A percentile compares a stretch with the other conserved stretches of the same genome.
Conservation (phyloP, 1,284 basidiomycete genomes). For the Pseudomicrostroma phylloplanum region DNA sequence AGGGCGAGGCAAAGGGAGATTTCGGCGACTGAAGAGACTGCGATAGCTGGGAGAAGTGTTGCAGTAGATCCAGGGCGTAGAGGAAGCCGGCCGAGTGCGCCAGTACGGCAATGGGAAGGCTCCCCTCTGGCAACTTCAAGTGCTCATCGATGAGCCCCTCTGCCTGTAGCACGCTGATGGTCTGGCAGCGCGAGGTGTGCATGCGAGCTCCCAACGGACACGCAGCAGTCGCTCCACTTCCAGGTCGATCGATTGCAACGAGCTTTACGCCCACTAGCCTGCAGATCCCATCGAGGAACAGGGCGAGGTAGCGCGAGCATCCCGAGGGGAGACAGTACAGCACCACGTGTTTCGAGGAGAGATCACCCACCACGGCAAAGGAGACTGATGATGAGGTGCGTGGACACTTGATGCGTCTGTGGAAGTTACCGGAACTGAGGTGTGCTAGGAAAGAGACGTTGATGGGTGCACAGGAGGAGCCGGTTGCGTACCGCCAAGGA, state of each 20-base stretch:
- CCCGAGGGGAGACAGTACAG: slow-evolving; percentile 7
- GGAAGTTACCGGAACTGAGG: background rate
- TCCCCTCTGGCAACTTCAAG: background rate
- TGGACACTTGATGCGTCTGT: slow-evolving; percentile 2
- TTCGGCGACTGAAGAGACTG: too few species aligned
- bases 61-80: slow-evolving; percentile 1
- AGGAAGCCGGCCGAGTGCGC: background rate
- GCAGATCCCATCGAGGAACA: background rate
- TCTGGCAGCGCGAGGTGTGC: slow-evolving; percentile 2
- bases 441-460: background rate
- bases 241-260: slow-evolving; percentile 14
- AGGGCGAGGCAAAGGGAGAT: background rate
- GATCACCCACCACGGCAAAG: background rate
- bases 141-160: background rate
- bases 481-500: too few species aligned
- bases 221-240: slow-evolving; percentile 7
- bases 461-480: too few species aligned
- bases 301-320: slow-evolving; percentile 2
- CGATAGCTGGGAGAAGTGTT: background rate
- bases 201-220: slow-evolving; percentile 7
- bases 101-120: background rate
- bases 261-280: background rate
- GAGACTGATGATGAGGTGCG: background rate
- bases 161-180: slow-evolving; percentile 1
- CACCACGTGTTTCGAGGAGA: background rate